Conservation (phyloP, 768 basidiomycete genomes). For the Glaciozyma antarctica region DNA sequence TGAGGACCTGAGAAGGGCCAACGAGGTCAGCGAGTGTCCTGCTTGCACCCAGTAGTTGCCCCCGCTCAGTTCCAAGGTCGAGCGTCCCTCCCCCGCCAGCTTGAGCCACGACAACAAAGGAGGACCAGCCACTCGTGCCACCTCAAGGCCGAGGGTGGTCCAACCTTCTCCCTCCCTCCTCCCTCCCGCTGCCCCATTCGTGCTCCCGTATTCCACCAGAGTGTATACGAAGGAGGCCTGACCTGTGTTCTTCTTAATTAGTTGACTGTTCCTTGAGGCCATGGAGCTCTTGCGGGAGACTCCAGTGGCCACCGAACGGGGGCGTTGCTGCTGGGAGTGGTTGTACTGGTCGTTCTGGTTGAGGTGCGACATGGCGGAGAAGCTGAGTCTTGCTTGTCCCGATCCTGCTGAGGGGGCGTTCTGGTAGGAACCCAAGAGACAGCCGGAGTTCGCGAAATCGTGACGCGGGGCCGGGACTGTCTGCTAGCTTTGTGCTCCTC, state of each 20-base stretch:
- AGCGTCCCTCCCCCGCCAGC: background rate
- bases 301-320: conserved; percentile 18
- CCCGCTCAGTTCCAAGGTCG: background rate
- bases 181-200: too few species aligned
- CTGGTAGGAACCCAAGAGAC: too few species aligned
- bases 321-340: conserved; percentile 8
- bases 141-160: background rate
- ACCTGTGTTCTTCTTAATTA: conserved; percentile 83
- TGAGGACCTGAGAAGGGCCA: conserved; percentile 2
- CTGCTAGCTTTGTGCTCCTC: too few species aligned
- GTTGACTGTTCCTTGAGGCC: conserved; percentile 65
- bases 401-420: too few species aligned
- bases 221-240: background rate
- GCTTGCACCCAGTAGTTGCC: background rate
- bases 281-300: conserved; percentile 62
- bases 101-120: background rate
- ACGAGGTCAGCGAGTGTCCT: background rate
- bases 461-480: too few species aligned
- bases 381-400: too few species aligned
- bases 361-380: too few species aligned
- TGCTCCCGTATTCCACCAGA: background rate
- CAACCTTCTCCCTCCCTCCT: too few species aligned
- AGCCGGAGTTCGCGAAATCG: too few species aligned
- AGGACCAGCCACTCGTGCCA: too few species aligned
- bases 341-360: background rate